Evolutionary conservation across 331 rosid species (phyloP), one percentile per base, ranked within the genome.

Genomic region (Erythrophleum ivorense): DNA sequence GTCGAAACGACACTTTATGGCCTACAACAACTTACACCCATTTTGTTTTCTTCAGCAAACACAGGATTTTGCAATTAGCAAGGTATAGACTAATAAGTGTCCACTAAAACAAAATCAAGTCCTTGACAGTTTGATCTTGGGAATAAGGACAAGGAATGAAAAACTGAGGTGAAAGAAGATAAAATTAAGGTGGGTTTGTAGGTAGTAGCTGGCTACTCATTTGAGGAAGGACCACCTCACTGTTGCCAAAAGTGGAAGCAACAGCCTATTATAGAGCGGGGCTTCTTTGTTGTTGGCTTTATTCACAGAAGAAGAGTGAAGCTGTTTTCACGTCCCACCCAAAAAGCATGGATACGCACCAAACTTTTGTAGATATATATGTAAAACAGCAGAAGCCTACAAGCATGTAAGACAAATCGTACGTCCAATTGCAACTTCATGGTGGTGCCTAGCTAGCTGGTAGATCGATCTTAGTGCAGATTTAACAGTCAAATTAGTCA

Each of bases 181-280:
- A 34, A 43, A 76, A 81, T 54, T 55, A 69, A 78, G 85, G 57
- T 72, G 41, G 71, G 33, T n/a, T 60, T 63, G 48, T 19, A n/a
- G n/a, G 46, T 66, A 75, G 29, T 38, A 62, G 21, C 12, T 64
- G 15, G 71, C 59, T 43, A 4, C 29, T 21, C 55, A 59, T 21
- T 33, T 59, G 6, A 31, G 29, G 38, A 73, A 77, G 91, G 85
- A 86, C 84, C 86, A 80, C 83, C 68, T 57, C 77, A 45, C 85
- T 87, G 89, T 82, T 86, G 86, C 86, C 77, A 84, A 89, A 88
- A 88, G 94, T 79, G 85, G 90, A 89, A 89, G 85, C 78, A 72
- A 68, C 68, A 71, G 59, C 67, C 71, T 83, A 81, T 73, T 69
- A 72, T 73, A 77, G 84, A 36, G 73, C 41, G 72, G 77, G 60